These are phyloP conservation scores for Leonotis leonurus DNA, from an alignment of 257 asterid species.

Conservation along the genomic window DNA sequence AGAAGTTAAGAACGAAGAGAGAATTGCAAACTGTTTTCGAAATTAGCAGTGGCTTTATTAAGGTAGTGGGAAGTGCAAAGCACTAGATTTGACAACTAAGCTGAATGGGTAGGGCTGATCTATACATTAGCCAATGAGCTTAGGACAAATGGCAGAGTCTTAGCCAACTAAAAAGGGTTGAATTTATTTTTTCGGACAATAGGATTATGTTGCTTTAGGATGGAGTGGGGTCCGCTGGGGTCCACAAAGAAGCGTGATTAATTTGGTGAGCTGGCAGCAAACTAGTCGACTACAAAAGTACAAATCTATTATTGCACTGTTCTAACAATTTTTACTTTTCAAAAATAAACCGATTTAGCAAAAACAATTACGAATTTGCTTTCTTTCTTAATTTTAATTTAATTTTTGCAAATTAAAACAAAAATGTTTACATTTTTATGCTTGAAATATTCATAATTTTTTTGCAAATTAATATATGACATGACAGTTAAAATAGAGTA, in stretches of 20 bases:
- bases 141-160: constrained; percentile 23
- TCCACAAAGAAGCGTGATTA: constrained; percentile 23
- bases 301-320: background rate
- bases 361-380: too few species aligned
- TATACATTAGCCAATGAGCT: constrained; percentile 17
- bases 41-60: background rate
- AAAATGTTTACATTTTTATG: too few species aligned
- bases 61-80: too few species aligned
- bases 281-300: too few species aligned
- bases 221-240: too few species aligned
- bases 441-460: too few species aligned
- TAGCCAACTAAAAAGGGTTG: constrained; percentile 35
- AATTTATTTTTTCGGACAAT: constrained; percentile 8
- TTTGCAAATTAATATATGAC: too few species aligned
- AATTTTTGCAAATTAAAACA: too few species aligned
- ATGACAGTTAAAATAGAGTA: too few species aligned
- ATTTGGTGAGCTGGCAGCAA: background rate
- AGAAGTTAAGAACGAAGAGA: background rate
- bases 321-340: background rate
- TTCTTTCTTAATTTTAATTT: too few species aligned
- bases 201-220: constrained; percentile 1
- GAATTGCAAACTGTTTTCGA: constrained; percentile 2
- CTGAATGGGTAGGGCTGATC: constrained; percentile 33
- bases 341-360: too few species aligned
- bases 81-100: background rate